Evolutionary conservation across 768 basidiomycete species (phyloP), one percentile per base, ranked within the genome.

Genomic region (Lentinus brumalis): DNA sequence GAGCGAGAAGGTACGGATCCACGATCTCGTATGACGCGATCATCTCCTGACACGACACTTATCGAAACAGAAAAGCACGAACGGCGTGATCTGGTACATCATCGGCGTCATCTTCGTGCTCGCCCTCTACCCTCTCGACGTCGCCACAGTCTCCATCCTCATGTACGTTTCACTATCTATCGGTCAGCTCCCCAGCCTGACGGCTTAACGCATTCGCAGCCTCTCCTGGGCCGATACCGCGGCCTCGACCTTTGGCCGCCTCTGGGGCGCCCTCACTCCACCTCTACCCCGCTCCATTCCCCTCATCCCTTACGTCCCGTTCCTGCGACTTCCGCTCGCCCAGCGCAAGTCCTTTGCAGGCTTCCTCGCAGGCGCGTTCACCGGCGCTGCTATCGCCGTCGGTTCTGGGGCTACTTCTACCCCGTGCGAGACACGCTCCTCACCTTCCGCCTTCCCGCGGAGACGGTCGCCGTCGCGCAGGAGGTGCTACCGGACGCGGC

Each of bases 161-260:
- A 92, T 94, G 94, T 92, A 71, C 67, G 90, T 81, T 38, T n/a
- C 44, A 10, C 39, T 55, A 57, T 31, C 46, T 40, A 46, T 32
- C 21, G 56, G 21, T 59, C 50, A 49, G 47, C 54, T 35, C 7
- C 35, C 35, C 11, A 35, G 35, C 35, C 35, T 64, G 45, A n/a
- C 18, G 45, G 53, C 42, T 42, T 53, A 30, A n/a, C 53, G 10
- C 26, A 39, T 26, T 32, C 29, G 39, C 53, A 96, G 94, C 62
- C 86, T 97, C 50, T 94, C 94, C 35, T 97, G 95, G 95, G 94
- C 93, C 0, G 95, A 97, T 73, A 96, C 95, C 1, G 87, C 94
- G 16, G 95, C 95, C 5, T 96, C 95, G 10, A 96, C 92, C 12
- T 78, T 96, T 64, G 95, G 95, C 46, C 86, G 95, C n/a, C 77